Conservation (phyloP, 768 basidiomycete genomes). For the Collybia nuda region DNA sequence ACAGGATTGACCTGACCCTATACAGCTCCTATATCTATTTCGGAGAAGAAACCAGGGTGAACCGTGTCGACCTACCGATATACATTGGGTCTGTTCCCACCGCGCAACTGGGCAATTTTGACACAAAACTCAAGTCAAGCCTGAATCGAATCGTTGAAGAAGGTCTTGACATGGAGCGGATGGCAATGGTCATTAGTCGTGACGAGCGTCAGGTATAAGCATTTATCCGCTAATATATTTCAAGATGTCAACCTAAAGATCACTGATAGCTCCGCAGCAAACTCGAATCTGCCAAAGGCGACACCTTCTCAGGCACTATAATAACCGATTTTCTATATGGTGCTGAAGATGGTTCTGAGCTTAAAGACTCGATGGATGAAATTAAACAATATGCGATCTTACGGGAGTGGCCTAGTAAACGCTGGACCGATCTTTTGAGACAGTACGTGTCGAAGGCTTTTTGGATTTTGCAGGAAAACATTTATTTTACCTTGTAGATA, state of each 20-base stretch:
- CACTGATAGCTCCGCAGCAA: constrained; percentile 63
- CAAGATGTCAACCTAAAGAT: too few species aligned
- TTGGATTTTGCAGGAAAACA: constrained; percentile 1
- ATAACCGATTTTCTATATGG: constrained; percentile 90
- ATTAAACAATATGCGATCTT: constrained; percentile 69
- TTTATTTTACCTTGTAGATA: constrained; percentile 50
- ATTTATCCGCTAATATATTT: background rate
- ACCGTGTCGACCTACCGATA: constrained; percentile 68
- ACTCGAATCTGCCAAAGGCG: constrained; percentile 81
- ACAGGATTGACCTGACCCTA: constrained; percentile 1
- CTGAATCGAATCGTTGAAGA: constrained; percentile 67
- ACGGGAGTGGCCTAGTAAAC: constrained; percentile 65
- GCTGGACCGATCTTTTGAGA: constrained; percentile 77
- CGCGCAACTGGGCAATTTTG: constrained; percentile 74
- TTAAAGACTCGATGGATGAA: constrained; percentile 74
- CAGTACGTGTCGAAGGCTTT: constrained; percentile 43
- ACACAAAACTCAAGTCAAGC: constrained; percentile 63
- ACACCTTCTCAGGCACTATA: constrained; percentile 71
- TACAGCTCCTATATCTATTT: constrained; percentile 84
- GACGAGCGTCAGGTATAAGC: constrained; percentile 78
- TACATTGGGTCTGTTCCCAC: constrained; percentile 84
- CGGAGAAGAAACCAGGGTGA: constrained; percentile 72
- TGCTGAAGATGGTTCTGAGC: constrained; percentile 74
- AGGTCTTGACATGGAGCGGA: constrained; percentile 89
- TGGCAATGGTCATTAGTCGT: constrained; percentile 81